Conservation (phyloP, 345 rosid genomes). For the Arabidopsis suecica region DNA sequence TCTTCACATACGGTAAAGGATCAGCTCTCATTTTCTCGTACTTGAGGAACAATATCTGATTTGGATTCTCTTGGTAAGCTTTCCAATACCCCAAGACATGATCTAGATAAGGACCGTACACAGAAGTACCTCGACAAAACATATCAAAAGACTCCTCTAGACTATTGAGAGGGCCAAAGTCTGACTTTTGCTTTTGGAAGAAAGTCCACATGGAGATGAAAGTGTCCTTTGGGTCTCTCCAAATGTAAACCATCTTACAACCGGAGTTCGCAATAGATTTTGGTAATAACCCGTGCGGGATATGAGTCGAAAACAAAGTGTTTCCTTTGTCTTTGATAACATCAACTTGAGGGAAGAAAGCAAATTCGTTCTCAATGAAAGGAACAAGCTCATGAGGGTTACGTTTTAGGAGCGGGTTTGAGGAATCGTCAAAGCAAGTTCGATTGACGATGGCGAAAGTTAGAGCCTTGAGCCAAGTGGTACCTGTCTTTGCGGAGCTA, state of each 20-base stretch:
- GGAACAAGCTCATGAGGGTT: constrained; percentile 43
- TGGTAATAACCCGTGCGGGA: neutral
- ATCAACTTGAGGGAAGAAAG: constrained; percentile 3
- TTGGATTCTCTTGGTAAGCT: constrained; percentile 25
- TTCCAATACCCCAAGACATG: constrained; percentile 33
- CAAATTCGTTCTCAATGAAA: constrained; percentile 17
- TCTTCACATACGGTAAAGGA: constrained; percentile 30
- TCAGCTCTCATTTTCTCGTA: constrained; percentile 17
- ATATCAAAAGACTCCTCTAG: constrained; percentile 39
- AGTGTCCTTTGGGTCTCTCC: constrained; percentile 52
- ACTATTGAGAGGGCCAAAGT: constrained; percentile 14
- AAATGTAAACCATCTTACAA: constrained; percentile 50
- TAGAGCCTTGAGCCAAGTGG: constrained; percentile 48
- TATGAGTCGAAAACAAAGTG: constrained; percentile 32
- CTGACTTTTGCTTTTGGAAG: constrained; percentile 20
- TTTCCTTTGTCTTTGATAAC: constrained; percentile 20
- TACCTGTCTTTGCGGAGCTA: constrained; percentile 39
- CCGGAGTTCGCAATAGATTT: constrained; percentile 1
- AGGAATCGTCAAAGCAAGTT: neutral
- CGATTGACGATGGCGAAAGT: constrained; percentile 34
- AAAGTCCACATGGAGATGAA: constrained; percentile 50
- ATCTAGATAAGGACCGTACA: constrained; percentile 26
- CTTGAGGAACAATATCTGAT: constrained; percentile 14
- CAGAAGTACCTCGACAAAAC: constrained; percentile 23
- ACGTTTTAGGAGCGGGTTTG: too few relatives aligned